Percentiles rank a stretch among this genome's conserved stretches.
Conservation (phyloP, 2,329 filamentous ascomycete genomes). For the Colletotrichum melonis region DNA sequence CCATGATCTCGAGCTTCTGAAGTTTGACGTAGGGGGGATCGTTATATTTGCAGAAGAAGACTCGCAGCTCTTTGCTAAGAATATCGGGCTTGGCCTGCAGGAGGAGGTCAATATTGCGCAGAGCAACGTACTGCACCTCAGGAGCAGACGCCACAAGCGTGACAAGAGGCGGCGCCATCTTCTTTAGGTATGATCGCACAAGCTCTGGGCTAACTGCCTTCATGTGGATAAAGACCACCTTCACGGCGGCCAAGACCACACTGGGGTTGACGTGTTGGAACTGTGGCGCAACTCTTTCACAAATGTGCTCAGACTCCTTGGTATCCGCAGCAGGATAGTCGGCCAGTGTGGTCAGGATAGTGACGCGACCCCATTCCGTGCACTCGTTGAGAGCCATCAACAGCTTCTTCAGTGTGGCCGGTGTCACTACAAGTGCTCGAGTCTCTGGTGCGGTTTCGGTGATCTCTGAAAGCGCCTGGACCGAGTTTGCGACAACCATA, state of each 20-base stretch:
- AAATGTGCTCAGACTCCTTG: slow-evolving; percentile 98
- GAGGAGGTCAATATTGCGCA: slow-evolving; percentile 95
- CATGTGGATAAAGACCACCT: slow-evolving; percentile 98
- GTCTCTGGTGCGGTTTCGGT: slow-evolving; percentile 91
- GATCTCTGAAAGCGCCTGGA: slow-evolving; percentile 93
- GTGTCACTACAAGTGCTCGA: slow-evolving; percentile 83
- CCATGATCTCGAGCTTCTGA: slow-evolving; percentile 98
- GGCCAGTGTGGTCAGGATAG: slow-evolving; percentile 88
- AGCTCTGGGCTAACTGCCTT: slow-evolving; percentile 81
- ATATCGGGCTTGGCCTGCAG: slow-evolving; percentile 97
- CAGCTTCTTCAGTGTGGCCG: slow-evolving; percentile 90
- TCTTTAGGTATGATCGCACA: slow-evolving; percentile 89
- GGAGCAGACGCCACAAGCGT: slow-evolving; percentile 95
- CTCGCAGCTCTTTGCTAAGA: slow-evolving; percentile 94
- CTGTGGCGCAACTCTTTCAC: slow-evolving; percentile 93
- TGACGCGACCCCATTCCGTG: slow-evolving; percentile 97
- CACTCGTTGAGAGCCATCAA: slow-evolving; percentile 97
- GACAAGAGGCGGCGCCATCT: slow-evolving; percentile 96
- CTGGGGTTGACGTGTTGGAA: slow-evolving; percentile 99
- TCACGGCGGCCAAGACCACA: slow-evolving; percentile 96
- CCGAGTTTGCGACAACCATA: slow-evolving; percentile 98
- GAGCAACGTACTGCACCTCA: slow-evolving; percentile 96
- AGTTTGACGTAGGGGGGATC: slow-evolving; percentile 98
- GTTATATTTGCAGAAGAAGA: slow-evolving; percentile 99
- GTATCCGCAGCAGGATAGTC: slow-evolving; percentile 88